These are phyloP conservation scores for Geosmithia morbida DNA, from an alignment of 2,329 filamentous ascomycete species.

Conservation along the genomic window DNA sequence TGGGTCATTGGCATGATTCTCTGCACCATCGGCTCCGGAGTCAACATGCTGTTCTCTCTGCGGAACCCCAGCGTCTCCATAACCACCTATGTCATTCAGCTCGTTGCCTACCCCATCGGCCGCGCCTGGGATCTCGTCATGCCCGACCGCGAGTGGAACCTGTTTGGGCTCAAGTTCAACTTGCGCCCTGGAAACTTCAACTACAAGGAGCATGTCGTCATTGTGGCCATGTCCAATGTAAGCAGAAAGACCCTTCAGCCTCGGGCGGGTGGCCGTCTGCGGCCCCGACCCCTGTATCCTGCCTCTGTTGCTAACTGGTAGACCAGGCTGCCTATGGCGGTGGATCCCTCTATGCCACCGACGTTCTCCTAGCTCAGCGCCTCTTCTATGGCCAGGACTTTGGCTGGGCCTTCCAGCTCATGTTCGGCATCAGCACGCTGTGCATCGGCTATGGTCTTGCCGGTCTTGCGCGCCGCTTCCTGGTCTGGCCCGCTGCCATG, in stretches of 20 bases:
- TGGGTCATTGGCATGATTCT: conserved; percentile 48
- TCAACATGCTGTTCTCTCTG: conserved; percentile 47
- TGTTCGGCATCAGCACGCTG: conserved; percentile 39
- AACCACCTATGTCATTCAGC: conserved; percentile 47
- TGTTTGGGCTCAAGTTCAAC: conserved; percentile 39
- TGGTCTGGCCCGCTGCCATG: conserved; percentile 41
- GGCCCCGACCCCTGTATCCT: neutral
- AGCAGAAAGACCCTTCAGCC: conserved; percentile 11
- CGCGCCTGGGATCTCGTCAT: conserved; percentile 39
- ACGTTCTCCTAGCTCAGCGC: conserved; percentile 32
- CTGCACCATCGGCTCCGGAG: conserved; percentile 44
- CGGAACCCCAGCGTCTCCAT: conserved; percentile 45
- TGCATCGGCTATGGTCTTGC: conserved; percentile 43
- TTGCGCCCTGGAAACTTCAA: conserved; percentile 44
- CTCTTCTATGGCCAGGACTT: conserved; percentile 44
- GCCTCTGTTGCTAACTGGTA: conserved; percentile 6
- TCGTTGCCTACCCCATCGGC: conserved; percentile 45
- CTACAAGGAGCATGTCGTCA: conserved; percentile 46
- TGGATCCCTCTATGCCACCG: conserved; percentile 40
- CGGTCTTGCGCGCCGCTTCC: conserved; percentile 35
- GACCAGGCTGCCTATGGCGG: conserved; percentile 39
- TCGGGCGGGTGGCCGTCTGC: neutral
- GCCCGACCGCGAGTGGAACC: conserved; percentile 33
- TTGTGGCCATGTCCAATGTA: conserved; percentile 51
- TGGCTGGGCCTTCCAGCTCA: conserved; percentile 36